phyloP scores from a whole-genome alignment of 345 rosid genomes.

The Melaleuca quinquenervia region DNA sequence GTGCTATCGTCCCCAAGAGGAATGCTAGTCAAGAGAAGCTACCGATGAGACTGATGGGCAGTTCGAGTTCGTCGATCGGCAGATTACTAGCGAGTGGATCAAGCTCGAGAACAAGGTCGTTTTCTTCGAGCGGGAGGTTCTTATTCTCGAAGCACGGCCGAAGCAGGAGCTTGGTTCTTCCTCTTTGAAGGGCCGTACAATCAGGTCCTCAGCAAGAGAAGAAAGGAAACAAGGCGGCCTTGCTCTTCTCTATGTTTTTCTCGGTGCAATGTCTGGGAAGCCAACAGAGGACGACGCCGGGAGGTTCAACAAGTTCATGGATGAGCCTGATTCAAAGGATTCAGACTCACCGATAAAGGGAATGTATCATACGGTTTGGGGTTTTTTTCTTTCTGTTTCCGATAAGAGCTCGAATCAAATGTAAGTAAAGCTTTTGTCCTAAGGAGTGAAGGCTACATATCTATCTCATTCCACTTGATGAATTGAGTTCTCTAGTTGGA shows the following conservation, averaged over 20 bases:
- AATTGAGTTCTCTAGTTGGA: neutral
- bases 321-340: neutral
- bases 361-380: neutral
- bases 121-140: conserved; percentile 53
- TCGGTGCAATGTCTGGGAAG: neutral
- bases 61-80: conserved; percentile 24
- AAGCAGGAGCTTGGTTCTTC: conserved; percentile 6
- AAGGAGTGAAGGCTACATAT: neutral
- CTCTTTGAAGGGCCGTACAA: neutral
- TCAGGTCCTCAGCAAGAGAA: neutral
- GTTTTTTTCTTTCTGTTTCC: neutral
- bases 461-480: neutral
- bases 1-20: neutral
- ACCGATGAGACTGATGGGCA: conserved; percentile 12
- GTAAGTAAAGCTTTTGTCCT: neutral
- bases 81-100: conserved; percentile 24
- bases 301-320: neutral
- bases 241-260: neutral
- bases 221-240: neutral
- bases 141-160: conserved; percentile 14
- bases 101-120: conserved; percentile 43
- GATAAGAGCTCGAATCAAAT: neutral
- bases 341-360: neutral
- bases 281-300: neutral
- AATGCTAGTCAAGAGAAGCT: conserved; percentile 14